These are phyloP conservation scores for Pseudogymnoascus pannorum DNA, from an alignment of 2,329 filamentous ascomycete species.

Conservation along the genomic window DNA sequence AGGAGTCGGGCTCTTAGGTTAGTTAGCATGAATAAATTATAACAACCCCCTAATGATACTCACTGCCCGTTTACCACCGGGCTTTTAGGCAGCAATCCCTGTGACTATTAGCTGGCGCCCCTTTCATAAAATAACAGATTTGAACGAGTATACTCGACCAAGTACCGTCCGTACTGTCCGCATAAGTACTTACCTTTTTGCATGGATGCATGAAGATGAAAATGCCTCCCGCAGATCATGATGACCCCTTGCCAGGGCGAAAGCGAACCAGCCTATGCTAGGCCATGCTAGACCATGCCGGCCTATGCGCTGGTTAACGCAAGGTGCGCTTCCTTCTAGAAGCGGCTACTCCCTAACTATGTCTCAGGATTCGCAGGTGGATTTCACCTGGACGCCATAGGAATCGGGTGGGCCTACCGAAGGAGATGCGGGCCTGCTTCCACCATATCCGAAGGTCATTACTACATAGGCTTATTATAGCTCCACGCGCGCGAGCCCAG, in stretches of 20 bases:
- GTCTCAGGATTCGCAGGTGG: neutral
- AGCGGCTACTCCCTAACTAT: neutral
- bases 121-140: neutral
- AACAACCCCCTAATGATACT: neutral
- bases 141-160: neutral
- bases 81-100: neutral
- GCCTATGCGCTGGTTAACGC: constrained; percentile 1
- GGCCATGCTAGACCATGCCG: too few relatives aligned
- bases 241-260: neutral
- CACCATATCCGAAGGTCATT: constrained; percentile 1
- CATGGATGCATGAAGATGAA: constrained; percentile 6
- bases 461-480: neutral
- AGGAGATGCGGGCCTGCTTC: constrained; percentile 8
- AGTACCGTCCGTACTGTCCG: neutral
- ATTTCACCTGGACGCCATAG: neutral
- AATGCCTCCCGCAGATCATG: constrained; percentile 1
- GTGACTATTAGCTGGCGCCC: neutral
- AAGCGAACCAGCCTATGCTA: neutral
- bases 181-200: neutral
- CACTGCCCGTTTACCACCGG: neutral
- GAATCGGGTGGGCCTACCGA: neutral
- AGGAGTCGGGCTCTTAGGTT: neutral
- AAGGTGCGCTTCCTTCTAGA: constrained; percentile 1
- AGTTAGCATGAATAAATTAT: neutral
- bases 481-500: neutral